Evolutionary conservation across 192 early-diverging fungal genomes (phyloP).

Genomic region (Coemansia sp.): DNA sequence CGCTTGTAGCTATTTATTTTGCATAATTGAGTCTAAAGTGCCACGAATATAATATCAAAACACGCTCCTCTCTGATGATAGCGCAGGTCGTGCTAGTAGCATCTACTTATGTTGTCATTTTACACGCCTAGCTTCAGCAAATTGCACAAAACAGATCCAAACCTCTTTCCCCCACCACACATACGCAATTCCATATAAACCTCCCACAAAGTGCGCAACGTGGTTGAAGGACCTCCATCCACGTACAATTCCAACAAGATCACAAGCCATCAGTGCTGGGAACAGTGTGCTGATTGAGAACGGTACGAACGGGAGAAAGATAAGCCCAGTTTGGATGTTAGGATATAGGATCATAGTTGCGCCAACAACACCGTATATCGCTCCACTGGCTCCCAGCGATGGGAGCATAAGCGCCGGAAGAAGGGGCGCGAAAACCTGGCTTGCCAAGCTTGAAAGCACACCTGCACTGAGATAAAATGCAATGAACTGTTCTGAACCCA

Average conservation of each 20-base stretch:
- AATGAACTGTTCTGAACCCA: slow-evolving; percentile 69
- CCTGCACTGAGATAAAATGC: slow-evolving; percentile 80
- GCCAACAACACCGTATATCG: slow-evolving; percentile 71
- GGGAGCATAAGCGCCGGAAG: slow-evolving; percentile 56
- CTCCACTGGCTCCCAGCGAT: slow-evolving; percentile 81
- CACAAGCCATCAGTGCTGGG: slow-evolving; percentile 65
- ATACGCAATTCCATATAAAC: slow-evolving; percentile 62
- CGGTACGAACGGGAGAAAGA: slow-evolving; percentile 63
- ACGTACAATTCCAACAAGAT: slow-evolving; percentile 69
- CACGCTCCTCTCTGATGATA: background rate
- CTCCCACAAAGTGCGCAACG: slow-evolving; percentile 70
- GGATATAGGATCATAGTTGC: slow-evolving; percentile 62
- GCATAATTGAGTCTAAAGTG: background rate
- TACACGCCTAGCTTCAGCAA: background rate
- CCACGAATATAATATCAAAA: background rate
- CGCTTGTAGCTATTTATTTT: background rate
- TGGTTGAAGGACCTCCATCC: slow-evolving; percentile 80
- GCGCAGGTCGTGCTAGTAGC: background rate
- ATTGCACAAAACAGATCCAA: slow-evolving; percentile 14
- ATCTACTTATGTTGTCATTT: background rate
- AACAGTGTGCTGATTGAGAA: slow-evolving; percentile 64
- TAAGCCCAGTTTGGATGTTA: slow-evolving; percentile 57
- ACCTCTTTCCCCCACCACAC: slow-evolving; percentile 47
- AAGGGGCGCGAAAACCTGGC: slow-evolving; percentile 60
- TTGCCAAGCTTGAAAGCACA: slow-evolving; percentile 63